A percentile compares a stretch with the other conserved stretches of the same genome.
Evolutionary conservation across 2,329 filamentous ascomycete species (phyloP).

Genomic region (Pseudohalonectria lignicola): DNA sequence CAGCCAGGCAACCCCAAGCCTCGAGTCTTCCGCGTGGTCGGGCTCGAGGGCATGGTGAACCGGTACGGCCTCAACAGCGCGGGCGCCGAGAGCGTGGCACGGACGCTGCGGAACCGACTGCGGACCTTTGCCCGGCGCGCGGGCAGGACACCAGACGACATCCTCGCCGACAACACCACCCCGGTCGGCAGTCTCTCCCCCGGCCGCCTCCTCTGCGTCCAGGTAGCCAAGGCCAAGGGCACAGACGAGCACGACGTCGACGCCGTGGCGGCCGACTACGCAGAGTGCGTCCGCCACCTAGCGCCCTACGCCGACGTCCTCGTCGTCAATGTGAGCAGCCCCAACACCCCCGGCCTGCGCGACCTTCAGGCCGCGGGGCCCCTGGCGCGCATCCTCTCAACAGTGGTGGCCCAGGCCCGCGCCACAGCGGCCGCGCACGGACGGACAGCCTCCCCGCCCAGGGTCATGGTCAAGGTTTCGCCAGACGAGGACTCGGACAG

Average conservation of each 20-base stretch:
- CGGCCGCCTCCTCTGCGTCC: conserved; percentile 74
- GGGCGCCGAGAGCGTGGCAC: conserved; percentile 80
- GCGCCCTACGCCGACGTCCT: conserved; percentile 87
- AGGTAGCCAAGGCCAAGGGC: conserved; percentile 93
- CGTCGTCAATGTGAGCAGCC: conserved; percentile 96
- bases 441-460: conserved; percentile 56
- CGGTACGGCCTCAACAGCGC: conserved; percentile 90
- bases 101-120: conserved; percentile 65
- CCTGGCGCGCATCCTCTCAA: conserved; percentile 66
- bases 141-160: conserved; percentile 59
- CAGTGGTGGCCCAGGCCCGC: conserved; percentile 71
- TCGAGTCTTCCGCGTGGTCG: conserved; percentile 76
- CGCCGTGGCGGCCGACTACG: conserved; percentile 71
- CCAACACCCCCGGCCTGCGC: conserved; percentile 86
- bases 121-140: conserved; percentile 62
- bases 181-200: conserved; percentile 70
- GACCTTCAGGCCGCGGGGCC: conserved; percentile 79
- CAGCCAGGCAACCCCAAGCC: conserved; percentile 83
- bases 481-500: conserved; percentile 83
- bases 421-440: conserved; percentile 32
- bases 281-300: conserved; percentile 76
- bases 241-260: conserved; percentile 78
- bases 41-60: conserved; percentile 83
- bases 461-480: conserved; percentile 96
- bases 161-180: conserved; percentile 57